Conservation (phyloP, 2,329 filamentous ascomycete genomes). For the Coniochaeta ligniaria region DNA sequence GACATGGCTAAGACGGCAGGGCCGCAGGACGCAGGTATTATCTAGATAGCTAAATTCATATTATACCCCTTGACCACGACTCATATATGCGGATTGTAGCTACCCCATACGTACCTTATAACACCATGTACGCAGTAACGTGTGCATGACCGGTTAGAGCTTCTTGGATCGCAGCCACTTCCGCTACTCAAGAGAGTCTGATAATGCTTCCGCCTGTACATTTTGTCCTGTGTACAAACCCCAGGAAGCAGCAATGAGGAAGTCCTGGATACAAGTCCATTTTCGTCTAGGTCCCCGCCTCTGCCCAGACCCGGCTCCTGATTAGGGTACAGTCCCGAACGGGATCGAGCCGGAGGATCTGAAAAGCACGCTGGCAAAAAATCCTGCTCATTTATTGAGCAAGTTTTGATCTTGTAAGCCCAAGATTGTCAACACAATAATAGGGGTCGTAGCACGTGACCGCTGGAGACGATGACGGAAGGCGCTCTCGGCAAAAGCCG, state of each 20-base stretch:
- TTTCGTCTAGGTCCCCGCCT: slow-evolving; percentile 18
- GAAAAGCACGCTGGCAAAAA: too few relatives aligned
- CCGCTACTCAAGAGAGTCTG: too few relatives aligned
- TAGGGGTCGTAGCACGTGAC: slow-evolving; percentile 8
- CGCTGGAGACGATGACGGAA: neutral
- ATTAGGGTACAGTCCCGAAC: slow-evolving; percentile 3
- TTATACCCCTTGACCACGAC: neutral
- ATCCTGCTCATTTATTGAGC: too few relatives aligned
- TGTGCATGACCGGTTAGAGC: too few relatives aligned
- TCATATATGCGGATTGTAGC: neutral
- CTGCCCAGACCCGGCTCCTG: slow-evolving; percentile 19
- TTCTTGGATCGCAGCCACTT: too few relatives aligned
- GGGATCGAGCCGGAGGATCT: too few relatives aligned
- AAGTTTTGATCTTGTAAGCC: too few relatives aligned
- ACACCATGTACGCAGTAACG: too few relatives aligned
- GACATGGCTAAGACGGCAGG: neutral
- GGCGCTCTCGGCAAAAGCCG: neutral
- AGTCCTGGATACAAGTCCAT: slow-evolving; percentile 20
- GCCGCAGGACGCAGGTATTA: neutral
- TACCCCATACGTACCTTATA: too few relatives aligned
- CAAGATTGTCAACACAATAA: too few relatives aligned
- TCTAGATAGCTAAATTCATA: neutral
- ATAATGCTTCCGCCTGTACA: too few relatives aligned
- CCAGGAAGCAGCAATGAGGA: slow-evolving; percentile 12
- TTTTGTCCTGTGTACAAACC: neutral